Evolutionary conservation across 73 alveolate genomes (phyloP).

Genomic region (Urostyla sp.): DNA sequence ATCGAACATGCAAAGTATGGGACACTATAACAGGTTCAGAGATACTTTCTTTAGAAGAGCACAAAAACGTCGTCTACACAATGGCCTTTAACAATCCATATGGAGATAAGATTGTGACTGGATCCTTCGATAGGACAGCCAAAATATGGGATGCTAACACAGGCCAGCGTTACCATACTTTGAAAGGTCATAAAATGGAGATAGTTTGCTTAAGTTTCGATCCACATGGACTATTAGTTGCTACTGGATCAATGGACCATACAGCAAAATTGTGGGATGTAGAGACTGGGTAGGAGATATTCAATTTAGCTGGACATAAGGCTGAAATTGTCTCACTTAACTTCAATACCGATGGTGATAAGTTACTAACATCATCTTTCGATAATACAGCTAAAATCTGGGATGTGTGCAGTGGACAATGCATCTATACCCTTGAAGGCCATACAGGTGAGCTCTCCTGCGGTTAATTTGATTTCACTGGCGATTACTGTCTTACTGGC

Average conservation of each 20-base stretch:
- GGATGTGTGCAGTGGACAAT: slow-evolving; percentile 98
- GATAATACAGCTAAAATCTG: slow-evolving; percentile 99
- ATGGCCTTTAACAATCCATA: slow-evolving; percentile 99
- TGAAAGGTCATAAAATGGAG: slow-evolving; percentile 98
- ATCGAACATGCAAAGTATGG: slow-evolving; percentile 99
- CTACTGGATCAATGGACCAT: slow-evolving; percentile 98
- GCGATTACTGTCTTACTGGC: slow-evolving; percentile 96
- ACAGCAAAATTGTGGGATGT: slow-evolving; percentile 98
- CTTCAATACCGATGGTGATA: slow-evolving; percentile 99
- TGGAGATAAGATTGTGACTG: slow-evolving; percentile 98
- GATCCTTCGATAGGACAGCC: slow-evolving; percentile 99
- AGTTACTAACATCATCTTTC: slow-evolving; percentile 98
- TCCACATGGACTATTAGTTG: slow-evolving; percentile 93
- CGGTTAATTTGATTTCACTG: slow-evolving; percentile 97
- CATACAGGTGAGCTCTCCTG: slow-evolving; percentile 97
- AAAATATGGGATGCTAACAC: slow-evolving; percentile 99
- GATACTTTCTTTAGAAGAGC: slow-evolving; percentile 96
- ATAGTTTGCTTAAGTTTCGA: slow-evolving; percentile 99
- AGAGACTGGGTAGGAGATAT: slow-evolving; percentile 94
- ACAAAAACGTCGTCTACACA: slow-evolving; percentile 99
- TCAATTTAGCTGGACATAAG: slow-evolving; percentile 91
- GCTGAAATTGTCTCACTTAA: slow-evolving; percentile 98
- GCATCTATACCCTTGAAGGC: slow-evolving; percentile 95
- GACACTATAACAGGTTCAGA: slow-evolving; percentile 98
- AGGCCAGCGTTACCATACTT: slow-evolving; percentile 97